phyloP scores from a whole-genome alignment of 805 yeast genomes.

The Blastobotrys chiropterorum region DNA sequence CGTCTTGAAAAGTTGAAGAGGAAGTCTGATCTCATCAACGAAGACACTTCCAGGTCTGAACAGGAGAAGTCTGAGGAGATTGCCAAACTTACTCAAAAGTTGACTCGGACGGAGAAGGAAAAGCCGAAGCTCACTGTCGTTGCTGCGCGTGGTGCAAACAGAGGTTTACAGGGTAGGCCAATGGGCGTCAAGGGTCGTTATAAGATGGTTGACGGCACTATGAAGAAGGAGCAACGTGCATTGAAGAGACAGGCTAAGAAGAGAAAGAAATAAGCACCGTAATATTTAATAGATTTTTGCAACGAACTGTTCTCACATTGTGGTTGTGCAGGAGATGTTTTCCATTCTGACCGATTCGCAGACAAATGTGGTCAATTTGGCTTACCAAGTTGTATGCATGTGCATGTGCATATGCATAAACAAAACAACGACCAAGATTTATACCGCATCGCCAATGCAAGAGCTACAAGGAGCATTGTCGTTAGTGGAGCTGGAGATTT shows the following conservation, averaged over 20 bases:
- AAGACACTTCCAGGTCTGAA: conserved; percentile 81
- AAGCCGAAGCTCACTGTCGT: conserved; percentile 86
- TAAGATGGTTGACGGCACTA: conserved; percentile 97
- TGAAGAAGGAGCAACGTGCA: conserved; percentile 97
- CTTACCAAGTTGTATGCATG: too few species aligned
- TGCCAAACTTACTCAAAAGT: conserved; percentile 72
- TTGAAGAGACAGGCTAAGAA: conserved; percentile 84
- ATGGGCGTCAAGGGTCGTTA: conserved; percentile 95
- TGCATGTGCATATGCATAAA: too few species aligned
- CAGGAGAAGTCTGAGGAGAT: conserved; percentile 93
- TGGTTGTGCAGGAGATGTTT: too few species aligned
- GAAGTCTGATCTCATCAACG: conserved; percentile 88
- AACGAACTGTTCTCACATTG: too few species aligned
- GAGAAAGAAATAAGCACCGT: conserved; percentile 37
- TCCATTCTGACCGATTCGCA: too few species aligned
- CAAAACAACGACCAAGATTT: too few species aligned
- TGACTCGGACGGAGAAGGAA: conserved; percentile 60
- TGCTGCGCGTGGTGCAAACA: conserved; percentile 79
- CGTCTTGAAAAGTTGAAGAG: conserved; percentile 83
- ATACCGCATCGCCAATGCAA: too few species aligned
- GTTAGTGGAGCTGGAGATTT: too few species aligned
- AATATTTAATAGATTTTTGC: neutral
- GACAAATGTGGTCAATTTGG: too few species aligned
- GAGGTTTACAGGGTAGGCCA: conserved; percentile 90
- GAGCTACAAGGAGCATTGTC: too few species aligned